A percentile compares a stretch with the other conserved stretches of the same genome.
These are phyloP conservation scores for Jacaranda mimosifolia DNA, from an alignment of 257 asterid genomes.

Conservation along the genomic window DNA sequence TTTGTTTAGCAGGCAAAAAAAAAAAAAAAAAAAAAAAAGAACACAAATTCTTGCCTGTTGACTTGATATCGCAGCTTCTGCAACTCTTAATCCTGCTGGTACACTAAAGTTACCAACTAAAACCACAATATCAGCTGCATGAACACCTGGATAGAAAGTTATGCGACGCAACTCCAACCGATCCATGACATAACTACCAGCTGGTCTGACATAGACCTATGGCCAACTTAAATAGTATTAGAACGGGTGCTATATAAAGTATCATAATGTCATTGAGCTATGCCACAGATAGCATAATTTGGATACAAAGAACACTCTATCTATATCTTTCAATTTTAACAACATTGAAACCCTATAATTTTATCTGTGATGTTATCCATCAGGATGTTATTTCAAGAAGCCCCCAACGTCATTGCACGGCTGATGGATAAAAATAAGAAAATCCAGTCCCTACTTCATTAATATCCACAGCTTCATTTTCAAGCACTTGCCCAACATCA, in stretches of 20 bases:
- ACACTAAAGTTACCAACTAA: constrained; percentile 72
- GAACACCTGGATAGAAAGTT: constrained; percentile 66
- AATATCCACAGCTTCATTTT: neutral
- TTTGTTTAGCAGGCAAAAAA: constrained; percentile 7
- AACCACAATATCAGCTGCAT: constrained; percentile 77
- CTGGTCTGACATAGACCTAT: constrained; percentile 97
- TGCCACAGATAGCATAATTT: constrained; percentile 11
- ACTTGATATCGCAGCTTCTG: constrained; percentile 82
- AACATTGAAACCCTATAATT: neutral
- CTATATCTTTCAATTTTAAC: neutral
- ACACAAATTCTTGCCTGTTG: constrained; percentile 56
- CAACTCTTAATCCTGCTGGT: constrained; percentile 86
- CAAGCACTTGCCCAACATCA: constrained; percentile 2
- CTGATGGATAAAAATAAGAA: constrained; percentile 17
- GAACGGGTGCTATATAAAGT: neutral
- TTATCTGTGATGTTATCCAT: constrained; percentile 6
- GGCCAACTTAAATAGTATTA: constrained; percentile 35
- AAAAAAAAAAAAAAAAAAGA: neutral
- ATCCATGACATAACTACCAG: constrained; percentile 97
- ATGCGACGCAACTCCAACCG: constrained; percentile 85
- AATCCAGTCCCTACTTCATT: neutral
- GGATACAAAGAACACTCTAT: neutral
- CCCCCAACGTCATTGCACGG: neutral
- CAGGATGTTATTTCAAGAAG: neutral
- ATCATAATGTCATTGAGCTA: constrained; percentile 14